Base-by-base conservation (phyloP, 2,329 filamentous ascomycete genomes). In the Geosmithia putterillii region DNA sequence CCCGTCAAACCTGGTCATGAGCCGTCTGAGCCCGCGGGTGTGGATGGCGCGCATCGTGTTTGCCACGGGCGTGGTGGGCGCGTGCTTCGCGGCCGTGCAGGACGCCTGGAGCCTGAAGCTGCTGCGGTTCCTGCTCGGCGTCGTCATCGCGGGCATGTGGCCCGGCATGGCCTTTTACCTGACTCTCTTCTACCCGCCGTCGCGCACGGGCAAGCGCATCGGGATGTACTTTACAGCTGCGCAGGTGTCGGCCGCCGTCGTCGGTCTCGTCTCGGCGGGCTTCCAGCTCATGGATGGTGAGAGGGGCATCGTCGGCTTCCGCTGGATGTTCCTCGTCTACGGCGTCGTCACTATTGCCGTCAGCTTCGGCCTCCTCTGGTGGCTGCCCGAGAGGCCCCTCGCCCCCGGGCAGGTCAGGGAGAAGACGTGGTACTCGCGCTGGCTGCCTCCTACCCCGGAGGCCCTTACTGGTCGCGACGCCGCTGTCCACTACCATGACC, bases 21-120 rank as follows among this genome's bases (percentile, higher is more conserved):
- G 82, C 49, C 80, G 75, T 48, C 70, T 94, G 6, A 88, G 84
- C 51, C 88, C 88, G 2, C 81, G 87, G 48, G 76, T 88, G 3
- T 95, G 88, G 88, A 94, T 95, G 83, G 83, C 85, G 45, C 76
- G 88, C 45, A 94, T 95, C 51, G 87, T 95, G 45, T 76, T 94
- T 46, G 86, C 86, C 15, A 88, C 94, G 4, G 86, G 88, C 7
- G 63, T 94, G 38, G 86, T 94, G 42, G 88, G 88, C 1, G 74
- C 79, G 43, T 92, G 86, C 56, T 86, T 94, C 63, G 78, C 86
- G 6, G 86, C 85, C 12, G 86, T 92, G 57, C 76, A 80, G 50
- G 78, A 80, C 36, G 83, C 84, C 7, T 94, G 87, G 83, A 92
- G 86, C 55, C 71, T 94, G 52, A 89, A 90, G 74, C 69, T 94